Base-by-base conservation (phyloP, 257 asterid species). In the Knoxia roxburghii region DNA sequence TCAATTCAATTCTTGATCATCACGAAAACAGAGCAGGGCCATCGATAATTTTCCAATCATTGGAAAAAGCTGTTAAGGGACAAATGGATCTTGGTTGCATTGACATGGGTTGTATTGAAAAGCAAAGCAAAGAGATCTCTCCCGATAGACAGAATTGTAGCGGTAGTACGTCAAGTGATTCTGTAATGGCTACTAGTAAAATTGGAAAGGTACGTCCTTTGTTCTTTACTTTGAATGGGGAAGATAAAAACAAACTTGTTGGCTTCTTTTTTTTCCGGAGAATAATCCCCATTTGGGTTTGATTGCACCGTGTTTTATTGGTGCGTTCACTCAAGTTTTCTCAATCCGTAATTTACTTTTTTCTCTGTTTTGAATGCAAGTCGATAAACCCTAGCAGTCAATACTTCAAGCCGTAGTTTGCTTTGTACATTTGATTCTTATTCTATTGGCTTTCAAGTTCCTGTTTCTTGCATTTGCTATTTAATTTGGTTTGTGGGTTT, bases 71-170 rank as follows among this genome's bases (percentile, higher is more conserved):
- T 24, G 15, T 24, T 52, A 17, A 32, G 54, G 48, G 8, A 24
- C 33, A 52, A 61, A 90, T 90, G 99, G 96, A 94, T 88, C 85
- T 88, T 62, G 97, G 97, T 43, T 87, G 95, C 70, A 78, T 86
- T 27, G 96, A 91, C 53, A 82, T 89, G 91, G 95, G 97, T 17
- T 92, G 96, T 68, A 64, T 86, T 29, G 96, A 86, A 73, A 85
- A 83, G 70, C 75, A 71, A 46, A 79, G 52, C 56, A 72, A 70
- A 45, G 86, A 65, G 26, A 45, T 61, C 65, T 73, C 74, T 70
- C 66, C 68, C 27, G 78, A 75, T 71, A 84, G 75, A 39, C 83
- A 74, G 14, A 77, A 30, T 33, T 29, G 68, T 35, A 8, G 68
- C 26, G 21, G 67, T 24, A 76, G 80, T 76, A 80, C 78, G 72